Conservation (phyloP, 2,329 filamentous ascomycete species). For the Neopestalotiopsis rosae region DNA sequence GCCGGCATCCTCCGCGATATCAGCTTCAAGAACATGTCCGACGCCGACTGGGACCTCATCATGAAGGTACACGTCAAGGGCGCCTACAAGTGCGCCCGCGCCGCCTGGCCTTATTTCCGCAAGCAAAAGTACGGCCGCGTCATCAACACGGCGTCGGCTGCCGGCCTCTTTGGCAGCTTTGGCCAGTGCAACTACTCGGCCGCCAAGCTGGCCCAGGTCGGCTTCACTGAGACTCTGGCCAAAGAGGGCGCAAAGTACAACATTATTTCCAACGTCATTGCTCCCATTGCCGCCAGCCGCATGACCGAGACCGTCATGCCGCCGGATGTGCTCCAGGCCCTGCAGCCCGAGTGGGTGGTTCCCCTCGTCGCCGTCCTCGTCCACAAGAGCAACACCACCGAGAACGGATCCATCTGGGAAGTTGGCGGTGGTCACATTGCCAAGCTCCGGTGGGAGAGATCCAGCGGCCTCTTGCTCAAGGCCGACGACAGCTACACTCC, state of each 20-base stretch:
- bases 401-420: conserved; percentile 92
- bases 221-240: conserved; percentile 96
- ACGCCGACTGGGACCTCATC: conserved; percentile 95
- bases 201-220: conserved; percentile 92
- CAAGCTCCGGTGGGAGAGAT: conserved; percentile 94
- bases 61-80: conserved; percentile 92
- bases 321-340: conserved; percentile 82
- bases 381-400: conserved; percentile 81
- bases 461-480: conserved; percentile 87
- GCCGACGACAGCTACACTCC: conserved; percentile 88
- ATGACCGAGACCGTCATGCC: conserved; percentile 98
- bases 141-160: conserved; percentile 96
- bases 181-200: conserved; percentile 98
- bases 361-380: conserved; percentile 88
- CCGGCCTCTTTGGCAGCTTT: conserved; percentile 93
- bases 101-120: conserved; percentile 96
- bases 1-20: conserved; percentile 93
- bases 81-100: conserved; percentile 92
- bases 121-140: conserved; percentile 98
- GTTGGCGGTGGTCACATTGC: conserved; percentile 90
- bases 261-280: conserved; percentile 93
- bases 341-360: conserved; percentile 94
- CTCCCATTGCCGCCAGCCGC: conserved; percentile 90
- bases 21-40: conserved; percentile 99
- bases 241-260: conserved; percentile 99